phyloP scores from a whole-genome alignment of 2,329 filamentous ascomycete species.

The Cercospora sp. region DNA sequence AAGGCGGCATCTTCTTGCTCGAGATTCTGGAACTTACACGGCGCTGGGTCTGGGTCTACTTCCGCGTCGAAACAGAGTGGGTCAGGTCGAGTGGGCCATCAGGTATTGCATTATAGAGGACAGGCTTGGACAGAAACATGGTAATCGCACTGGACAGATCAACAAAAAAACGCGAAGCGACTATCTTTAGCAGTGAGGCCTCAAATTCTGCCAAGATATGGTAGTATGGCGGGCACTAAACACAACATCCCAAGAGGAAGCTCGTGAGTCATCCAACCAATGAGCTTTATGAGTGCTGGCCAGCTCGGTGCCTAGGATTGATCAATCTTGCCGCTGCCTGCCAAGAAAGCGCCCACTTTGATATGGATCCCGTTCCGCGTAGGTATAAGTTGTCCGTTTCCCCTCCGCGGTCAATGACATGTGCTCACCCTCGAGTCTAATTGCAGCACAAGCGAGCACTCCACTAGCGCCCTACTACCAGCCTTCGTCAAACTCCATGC shows the following conservation, averaged over 20 bases:
- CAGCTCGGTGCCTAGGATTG: background rate
- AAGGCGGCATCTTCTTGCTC: constrained; percentile 84
- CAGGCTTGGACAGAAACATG: background rate
- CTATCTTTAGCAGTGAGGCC: background rate
- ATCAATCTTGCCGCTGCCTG: background rate
- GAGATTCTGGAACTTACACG: constrained; percentile 83
- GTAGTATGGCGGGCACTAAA: background rate
- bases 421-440: background rate
- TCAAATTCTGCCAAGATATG: background rate
- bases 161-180: background rate
- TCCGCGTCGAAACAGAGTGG: constrained; percentile 93
- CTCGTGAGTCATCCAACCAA: background rate
- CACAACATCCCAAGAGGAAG: background rate
- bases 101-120: constrained; percentile 6
- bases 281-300: background rate
- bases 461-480: background rate
- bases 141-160: background rate
- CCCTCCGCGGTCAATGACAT: background rate
- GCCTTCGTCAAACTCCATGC: background rate
- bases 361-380: background rate
- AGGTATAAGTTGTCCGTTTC: background rate
- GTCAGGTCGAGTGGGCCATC: constrained; percentile 24
- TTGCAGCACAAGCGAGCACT: background rate
- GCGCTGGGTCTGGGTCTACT: constrained; percentile 96
- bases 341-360: background rate